Base-by-base conservation (phyloP, 108 stramenopile species). In the Cyclotella baltica region DNA sequence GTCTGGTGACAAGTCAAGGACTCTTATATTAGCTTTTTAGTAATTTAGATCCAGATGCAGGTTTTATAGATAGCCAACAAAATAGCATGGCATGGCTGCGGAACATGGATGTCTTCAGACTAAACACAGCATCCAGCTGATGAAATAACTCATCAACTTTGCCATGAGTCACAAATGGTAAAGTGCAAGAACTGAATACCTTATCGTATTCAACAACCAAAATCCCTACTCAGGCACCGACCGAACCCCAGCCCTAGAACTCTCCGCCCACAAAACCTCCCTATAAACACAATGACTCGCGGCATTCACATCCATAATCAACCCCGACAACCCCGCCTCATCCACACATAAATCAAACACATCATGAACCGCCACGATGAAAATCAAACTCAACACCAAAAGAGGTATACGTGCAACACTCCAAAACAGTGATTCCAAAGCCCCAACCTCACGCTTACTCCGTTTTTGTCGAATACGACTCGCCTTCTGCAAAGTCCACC, bases 401-500 rank as follows among this genome's bases (percentile, higher is more conserved):
- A 77, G 20, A 1, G 67, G 82, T 6, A 77, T 37, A 53, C 75
- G 76, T 8, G 71, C 1, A 11, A 83, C 22, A 0, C 31, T 37
- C 76, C 76, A 64, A 1, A 77, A 22, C 37, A 61, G 56, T 16
- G 50, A 28, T 67, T 83, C 81, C 52, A 83, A 4, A 0, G 75
- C 70, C 9, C 70, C 53, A 50, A 30, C 64, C 43, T 48, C 35
- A 31, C 63, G 61, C 28, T 59, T 29, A 33, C 3, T 67, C 35
- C 33, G 31, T 19, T 1, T 1, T 51, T 52, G 67, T 33, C 30
- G 27, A 33, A 33, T 48, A 5, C 77, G 73, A 77, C 80, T 85
- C 40, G 68, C 77, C 38, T 25, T 71, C 62, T 90, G 85, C 51
- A 87, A 62, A 0, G 94, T 92, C 67, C 93, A 71, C 65, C 79